Evolutionary conservation across 1,139 yeast genomes (phyloP), one percentile per base, ranked within the genome.

Genomic region (Candida glucosophila): DNA sequence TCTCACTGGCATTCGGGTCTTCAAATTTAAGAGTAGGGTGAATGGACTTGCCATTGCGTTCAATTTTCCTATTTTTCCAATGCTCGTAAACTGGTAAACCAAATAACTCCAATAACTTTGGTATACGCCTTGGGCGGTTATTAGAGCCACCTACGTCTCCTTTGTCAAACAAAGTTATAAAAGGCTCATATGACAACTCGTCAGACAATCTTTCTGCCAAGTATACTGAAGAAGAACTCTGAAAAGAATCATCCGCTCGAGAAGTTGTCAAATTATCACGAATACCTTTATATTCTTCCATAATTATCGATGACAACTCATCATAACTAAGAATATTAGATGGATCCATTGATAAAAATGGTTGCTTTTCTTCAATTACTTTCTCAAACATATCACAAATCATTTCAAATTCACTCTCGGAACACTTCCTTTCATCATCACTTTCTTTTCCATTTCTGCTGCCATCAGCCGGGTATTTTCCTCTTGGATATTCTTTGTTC

Each of bases 371-470:
- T 34, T 70, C 72, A 20, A 86, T 75, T 2, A 76, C 70, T 28
- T 67, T 64, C 50, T 90, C 98, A 39, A 83, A 73, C 34, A 75
- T 66, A 44, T 81, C 76, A 43, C 83, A 73, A 17, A 90, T 54
- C 23, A 75, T 56, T 54, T 90, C 99, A 49, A 86, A 88, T 49
- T 88, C 96, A 37, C 77, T 77, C 42, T 86, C 96, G 4, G 78
- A 49, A 37, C 88, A 68, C 19, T 47, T 47, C 12, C 42, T 26
- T 5, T 43, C 42, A 13, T 27, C 30, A n/a, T 24, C 28, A 21
- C 25, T 33, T 41, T 36, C 22, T 33, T 36, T 27, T 10, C 14
- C 20, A 5, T 45, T 26, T 34, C 40, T 23, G 17, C 26, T 29
- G 15, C 49, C 39, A 34, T 25, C 15, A 29, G 37, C 9, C 14